A percentile compares a stretch with the other conserved stretches of the same genome.
Conservation (phyloP, 164 flowering plant species). For the Paratinospora sagittata region DNA sequence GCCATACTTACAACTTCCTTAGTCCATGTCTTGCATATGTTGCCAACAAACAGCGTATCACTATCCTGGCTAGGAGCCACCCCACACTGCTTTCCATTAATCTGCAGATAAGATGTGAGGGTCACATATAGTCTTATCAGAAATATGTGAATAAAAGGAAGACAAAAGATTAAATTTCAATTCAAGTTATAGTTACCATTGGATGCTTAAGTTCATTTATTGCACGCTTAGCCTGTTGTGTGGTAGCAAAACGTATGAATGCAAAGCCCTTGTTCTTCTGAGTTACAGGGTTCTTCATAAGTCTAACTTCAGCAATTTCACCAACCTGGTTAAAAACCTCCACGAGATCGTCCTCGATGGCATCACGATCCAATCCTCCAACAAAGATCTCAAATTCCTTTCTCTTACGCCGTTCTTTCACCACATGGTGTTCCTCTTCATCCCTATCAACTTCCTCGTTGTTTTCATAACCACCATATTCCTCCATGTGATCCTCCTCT, state of each 20-base stretch:
- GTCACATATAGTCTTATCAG: neutral
- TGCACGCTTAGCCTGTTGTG: constrained; percentile 33
- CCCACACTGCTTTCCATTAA: constrained; percentile 30
- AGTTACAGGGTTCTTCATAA: constrained; percentile 29
- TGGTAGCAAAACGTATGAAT: constrained; percentile 30
- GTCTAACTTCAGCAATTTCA: constrained; percentile 29
- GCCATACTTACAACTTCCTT: constrained; percentile 20
- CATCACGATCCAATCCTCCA: constrained; percentile 32
- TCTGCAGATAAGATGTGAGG: constrained; percentile 8
- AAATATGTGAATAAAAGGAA: neutral
- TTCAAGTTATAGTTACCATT: constrained; percentile 12
- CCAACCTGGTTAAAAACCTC: constrained; percentile 30
- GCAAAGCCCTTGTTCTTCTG: constrained; percentile 37
- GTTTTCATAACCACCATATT: constrained; percentile 10
- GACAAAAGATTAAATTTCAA: neutral
- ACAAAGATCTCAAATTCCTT: constrained; percentile 36
- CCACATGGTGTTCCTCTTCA: constrained; percentile 30
- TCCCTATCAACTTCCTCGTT: constrained; percentile 11
- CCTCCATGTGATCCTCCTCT: constrained; percentile 20
- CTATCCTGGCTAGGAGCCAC: constrained; percentile 29
- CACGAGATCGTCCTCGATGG: constrained; percentile 28
- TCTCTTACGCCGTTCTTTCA: constrained; percentile 26
- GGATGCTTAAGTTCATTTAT: constrained; percentile 30
- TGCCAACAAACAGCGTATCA: constrained; percentile 28
- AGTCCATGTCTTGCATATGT: constrained; percentile 30